These are phyloP conservation scores for Yamadazyma mexicana DNA, from an alignment of 1,139 yeast species.

Conservation along the genomic window DNA sequence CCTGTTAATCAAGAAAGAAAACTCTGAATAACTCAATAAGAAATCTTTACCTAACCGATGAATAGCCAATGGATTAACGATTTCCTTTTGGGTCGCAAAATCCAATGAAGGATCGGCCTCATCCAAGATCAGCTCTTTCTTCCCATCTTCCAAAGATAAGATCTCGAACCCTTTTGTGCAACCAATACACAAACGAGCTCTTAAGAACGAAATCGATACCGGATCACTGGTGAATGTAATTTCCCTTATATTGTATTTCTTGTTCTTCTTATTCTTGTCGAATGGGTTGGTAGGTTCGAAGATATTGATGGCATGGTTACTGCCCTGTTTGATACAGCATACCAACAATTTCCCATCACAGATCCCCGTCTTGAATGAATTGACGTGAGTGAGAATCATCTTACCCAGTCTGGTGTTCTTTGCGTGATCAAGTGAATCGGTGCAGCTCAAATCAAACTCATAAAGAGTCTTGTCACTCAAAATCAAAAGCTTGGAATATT, in stretches of 20 bases:
- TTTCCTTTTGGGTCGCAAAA: slow-evolving; percentile 85
- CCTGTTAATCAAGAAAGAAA: slow-evolving; percentile 88
- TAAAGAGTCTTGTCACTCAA: slow-evolving; percentile 80
- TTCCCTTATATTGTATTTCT: slow-evolving; percentile 70
- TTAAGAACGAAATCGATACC: slow-evolving; percentile 84
- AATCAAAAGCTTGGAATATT: slow-evolving; percentile 79
- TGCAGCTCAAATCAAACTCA: slow-evolving; percentile 72
- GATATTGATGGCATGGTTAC: slow-evolving; percentile 75
- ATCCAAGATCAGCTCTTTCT: slow-evolving; percentile 77
- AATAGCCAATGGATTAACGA: slow-evolving; percentile 83
- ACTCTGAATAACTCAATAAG: slow-evolving; percentile 83
- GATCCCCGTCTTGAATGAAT: slow-evolving; percentile 89
- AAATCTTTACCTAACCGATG: slow-evolving; percentile 89
- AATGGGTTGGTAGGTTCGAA: slow-evolving; percentile 72
- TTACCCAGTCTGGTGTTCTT: slow-evolving; percentile 75
- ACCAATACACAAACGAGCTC: slow-evolving; percentile 88
- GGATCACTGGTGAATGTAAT: slow-evolving; percentile 86
- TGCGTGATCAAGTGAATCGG: slow-evolving; percentile 68
- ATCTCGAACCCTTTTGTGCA: slow-evolving; percentile 96
- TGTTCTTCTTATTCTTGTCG: slow-evolving; percentile 64
- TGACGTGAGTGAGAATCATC: slow-evolving; percentile 79
- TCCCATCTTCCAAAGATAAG: slow-evolving; percentile 76
- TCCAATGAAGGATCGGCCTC: slow-evolving; percentile 97
- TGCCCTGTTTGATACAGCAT: slow-evolving; percentile 82
- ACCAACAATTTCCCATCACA: slow-evolving; percentile 87